Percentiles rank a stretch among this genome's conserved stretches.
These are phyloP conservation scores for Mycena alexandri DNA, from an alignment of 768 basidiomycete species.

Conservation along the genomic window DNA sequence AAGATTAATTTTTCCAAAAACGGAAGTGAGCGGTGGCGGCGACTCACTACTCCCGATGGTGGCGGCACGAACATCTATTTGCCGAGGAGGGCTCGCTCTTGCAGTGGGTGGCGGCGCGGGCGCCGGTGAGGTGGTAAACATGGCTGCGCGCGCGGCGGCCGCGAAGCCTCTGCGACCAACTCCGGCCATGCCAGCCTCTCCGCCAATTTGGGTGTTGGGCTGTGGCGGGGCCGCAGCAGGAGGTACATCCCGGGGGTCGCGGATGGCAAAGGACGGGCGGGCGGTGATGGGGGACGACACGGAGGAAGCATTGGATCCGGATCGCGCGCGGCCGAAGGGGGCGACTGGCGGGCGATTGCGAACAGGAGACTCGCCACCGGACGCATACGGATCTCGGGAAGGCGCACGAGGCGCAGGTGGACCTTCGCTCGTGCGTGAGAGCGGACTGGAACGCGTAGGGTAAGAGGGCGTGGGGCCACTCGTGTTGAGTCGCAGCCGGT, in stretches of 20 bases:
- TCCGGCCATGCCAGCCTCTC: constrained; percentile 90
- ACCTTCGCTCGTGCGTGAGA: constrained; percentile 40
- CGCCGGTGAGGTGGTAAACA: constrained; percentile 48
- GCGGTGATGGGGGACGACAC: constrained; percentile 42
- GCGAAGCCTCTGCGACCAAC: constrained; percentile 89
- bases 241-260: constrained; percentile 28
- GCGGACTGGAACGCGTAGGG: constrained; percentile 52
- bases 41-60: constrained; percentile 55
- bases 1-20: constrained; percentile 37
- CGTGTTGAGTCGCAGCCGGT: constrained; percentile 51
- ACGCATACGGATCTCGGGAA: constrained; percentile 30
- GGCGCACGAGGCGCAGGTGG: constrained; percentile 27
- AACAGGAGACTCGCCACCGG: constrained; percentile 39
- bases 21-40: constrained; percentile 10
- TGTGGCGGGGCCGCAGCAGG: constrained; percentile 32
- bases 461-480: constrained; percentile 39
- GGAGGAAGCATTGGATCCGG: constrained; percentile 41
- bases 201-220: constrained; percentile 76
- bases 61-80: constrained; percentile 60
- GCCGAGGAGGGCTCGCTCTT: constrained; percentile 55
- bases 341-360: constrained; percentile 41
- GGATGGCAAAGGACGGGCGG: constrained; percentile 38
- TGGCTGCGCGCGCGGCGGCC: constrained; percentile 75
- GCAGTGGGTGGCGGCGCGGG: constrained; percentile 22
- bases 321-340: constrained; percentile 38